These are phyloP conservation scores for Saururus chinensis DNA, from an alignment of 164 flowering plant species.

Conservation along the genomic window DNA sequence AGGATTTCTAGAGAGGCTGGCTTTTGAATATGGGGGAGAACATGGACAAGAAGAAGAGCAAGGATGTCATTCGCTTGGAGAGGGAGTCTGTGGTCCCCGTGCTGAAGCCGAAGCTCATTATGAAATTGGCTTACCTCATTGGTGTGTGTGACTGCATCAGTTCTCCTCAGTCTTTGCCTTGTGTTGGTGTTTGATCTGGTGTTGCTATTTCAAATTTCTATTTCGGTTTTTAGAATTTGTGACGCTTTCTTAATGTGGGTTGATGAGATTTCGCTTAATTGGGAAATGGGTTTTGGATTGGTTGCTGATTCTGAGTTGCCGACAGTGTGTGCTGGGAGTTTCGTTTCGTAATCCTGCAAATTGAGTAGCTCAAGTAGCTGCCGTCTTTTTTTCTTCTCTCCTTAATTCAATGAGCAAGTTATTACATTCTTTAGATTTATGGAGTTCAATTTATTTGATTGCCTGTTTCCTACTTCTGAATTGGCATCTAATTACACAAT, in stretches of 20 bases:
- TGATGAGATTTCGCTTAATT: no score
- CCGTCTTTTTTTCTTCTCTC: no score
- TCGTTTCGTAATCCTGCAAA: no score
- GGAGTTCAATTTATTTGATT: no score
- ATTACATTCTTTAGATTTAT: no score
- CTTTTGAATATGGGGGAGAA: background rate
- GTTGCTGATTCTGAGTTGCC: background rate
- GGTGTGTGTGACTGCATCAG: conserved; percentile 23
- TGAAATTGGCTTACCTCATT: conserved; percentile 73
- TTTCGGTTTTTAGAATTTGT: background rate
- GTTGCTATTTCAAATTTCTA: background rate
- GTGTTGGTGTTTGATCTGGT: background rate
- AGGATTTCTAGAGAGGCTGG: no score
- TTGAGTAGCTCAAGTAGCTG: background rate
- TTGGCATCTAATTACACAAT: no score
- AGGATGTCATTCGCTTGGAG: conserved; percentile 59
- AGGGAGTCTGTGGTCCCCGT: conserved; percentile 70
- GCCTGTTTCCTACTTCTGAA: no score
- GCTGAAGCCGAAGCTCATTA: conserved; percentile 60
- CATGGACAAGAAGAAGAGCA: conserved; percentile 23
- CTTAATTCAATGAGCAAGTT: no score
- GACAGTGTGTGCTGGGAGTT: background rate
- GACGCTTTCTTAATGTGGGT: background rate
- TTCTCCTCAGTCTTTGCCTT: background rate
- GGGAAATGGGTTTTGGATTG: background rate